Evolutionary conservation across 1,139 yeast species (phyloP).

Genomic region (Yamadazyma siamensis): DNA sequence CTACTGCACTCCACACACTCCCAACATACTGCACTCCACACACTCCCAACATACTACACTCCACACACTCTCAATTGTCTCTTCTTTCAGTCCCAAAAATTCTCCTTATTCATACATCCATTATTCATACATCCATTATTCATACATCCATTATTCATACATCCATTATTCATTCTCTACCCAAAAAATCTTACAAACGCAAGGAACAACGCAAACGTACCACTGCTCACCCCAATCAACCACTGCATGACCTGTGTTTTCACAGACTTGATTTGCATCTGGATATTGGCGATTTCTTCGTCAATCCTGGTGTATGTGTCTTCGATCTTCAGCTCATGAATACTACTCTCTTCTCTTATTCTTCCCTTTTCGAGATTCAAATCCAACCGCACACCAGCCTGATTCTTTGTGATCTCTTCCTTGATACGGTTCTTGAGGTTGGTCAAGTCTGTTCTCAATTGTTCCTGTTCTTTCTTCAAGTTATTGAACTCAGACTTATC

Average conservation of each 20-base stretch:
- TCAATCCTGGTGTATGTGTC: slow-evolving; percentile 94
- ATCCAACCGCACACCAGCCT: slow-evolving; percentile 88
- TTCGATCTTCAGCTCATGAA: slow-evolving; percentile 88
- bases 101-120: no score
- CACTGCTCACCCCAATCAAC: slow-evolving; percentile 97
- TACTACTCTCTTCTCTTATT: slow-evolving; percentile 88
- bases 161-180: slow-evolving; percentile 21
- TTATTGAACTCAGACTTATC: slow-evolving; percentile 84
- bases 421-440: slow-evolving; percentile 78
- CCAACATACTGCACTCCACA: no score
- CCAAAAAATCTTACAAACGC: slow-evolving; percentile 87
- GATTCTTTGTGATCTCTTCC: slow-evolving; percentile 88
- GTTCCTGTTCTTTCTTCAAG: slow-evolving; percentile 83
- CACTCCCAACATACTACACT: no score
- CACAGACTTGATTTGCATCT: slow-evolving; percentile 89
- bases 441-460: slow-evolving; percentile 79
- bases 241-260: slow-evolving; percentile 97
- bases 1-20: no score
- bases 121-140: no score
- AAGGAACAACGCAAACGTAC: slow-evolving; percentile 89
- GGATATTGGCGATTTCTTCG: slow-evolving; percentile 92
- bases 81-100: no score
- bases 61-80: no score
- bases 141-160: no score
- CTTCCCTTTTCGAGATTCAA: slow-evolving; percentile 92